These are phyloP conservation scores for Ophiostoma ulmi DNA, from an alignment of 2,329 filamentous ascomycete species.

Conservation along the genomic window DNA sequence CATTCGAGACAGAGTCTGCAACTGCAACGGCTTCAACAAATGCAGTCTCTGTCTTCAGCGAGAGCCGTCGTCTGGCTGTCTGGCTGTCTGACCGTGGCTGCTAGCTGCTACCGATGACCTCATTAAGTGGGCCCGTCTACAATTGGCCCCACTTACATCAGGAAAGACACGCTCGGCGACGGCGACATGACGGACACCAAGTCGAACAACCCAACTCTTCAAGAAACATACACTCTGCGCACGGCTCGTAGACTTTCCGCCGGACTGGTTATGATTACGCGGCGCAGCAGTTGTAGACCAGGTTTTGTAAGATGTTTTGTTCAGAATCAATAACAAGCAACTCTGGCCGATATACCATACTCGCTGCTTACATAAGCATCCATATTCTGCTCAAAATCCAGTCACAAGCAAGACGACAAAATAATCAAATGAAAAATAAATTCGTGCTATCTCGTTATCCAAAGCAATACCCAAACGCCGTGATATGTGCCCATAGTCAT, in stretches of 20 bases:
- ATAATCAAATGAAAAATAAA: neutral
- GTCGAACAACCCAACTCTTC: neutral
- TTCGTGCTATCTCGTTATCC: conserved; percentile 7
- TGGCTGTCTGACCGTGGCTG: neutral
- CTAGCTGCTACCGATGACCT: neutral
- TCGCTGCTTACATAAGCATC: neutral
- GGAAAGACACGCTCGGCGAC: neutral
- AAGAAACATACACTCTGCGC: no score
- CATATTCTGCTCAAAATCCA: neutral
- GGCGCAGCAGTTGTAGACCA: neutral
- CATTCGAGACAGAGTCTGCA: no score
- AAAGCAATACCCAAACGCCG: conserved; percentile 1
- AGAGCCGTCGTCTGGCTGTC: neutral
- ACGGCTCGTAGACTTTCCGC: neutral
- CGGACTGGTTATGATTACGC: neutral
- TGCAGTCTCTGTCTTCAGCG: neutral
- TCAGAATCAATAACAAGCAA: neutral
- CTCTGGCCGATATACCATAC: neutral
- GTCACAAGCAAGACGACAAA: neutral
- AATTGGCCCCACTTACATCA: neutral
- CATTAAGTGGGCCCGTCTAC: neutral
- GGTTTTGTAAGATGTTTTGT: neutral
- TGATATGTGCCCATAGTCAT: neutral
- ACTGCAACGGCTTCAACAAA: neutral
- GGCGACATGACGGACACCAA: neutral